Base-by-base conservation (phyloP, 495 filamentous ascomycete genomes). In the Ramalina peruviana region DNA sequence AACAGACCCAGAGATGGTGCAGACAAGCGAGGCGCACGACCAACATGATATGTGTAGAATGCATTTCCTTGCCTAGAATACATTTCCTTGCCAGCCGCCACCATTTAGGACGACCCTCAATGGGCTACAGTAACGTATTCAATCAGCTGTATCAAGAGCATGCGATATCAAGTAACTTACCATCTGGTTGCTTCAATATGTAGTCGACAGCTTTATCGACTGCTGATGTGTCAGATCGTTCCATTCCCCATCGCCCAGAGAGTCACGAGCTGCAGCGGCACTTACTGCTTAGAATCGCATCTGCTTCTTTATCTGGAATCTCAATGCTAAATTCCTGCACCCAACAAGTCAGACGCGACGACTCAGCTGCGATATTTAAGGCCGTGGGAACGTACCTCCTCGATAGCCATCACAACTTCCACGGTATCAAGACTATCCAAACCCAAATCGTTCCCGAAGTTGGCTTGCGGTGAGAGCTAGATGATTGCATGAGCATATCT, bases 371-470 rank as follows among this genome's bases (percentile, higher is more conserved):
- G 3, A 17, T 9, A 13, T 11, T 7, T 1, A 33, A 25, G 23
- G n/a, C 5, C 21, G 0, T 13, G 30, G 3, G 3, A 11, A 33
- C 36, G 57, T 73, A 94, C 90, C 85, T 98, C 92, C 77, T 98
- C 92, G 70, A 98, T 96, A 54, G 92, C 92, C 92, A 98, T 98
- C 53, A 98, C 93, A 57, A 98, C 89, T 75, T 98, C 92, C 47
- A 98, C 92, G 44, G 89, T 95, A 65, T 98, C 92, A 65, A 98
- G 74, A 72, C 85, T 93, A 73, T 98, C 92, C 58, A 98, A 69
- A 50, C 88, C 93, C 43, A 98, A 79, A 70, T 98, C 92, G 62
- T 95, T 96, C 49, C 86, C 71, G 68, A 98, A 98, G 78, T 96
- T 86, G 26, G 92, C 83, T 39, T 68, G 72, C 41, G 74, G 71